phyloP scores from a whole-genome alignment of 2,329 filamentous ascomycete genomes.

The Penicillium sp. region DNA sequence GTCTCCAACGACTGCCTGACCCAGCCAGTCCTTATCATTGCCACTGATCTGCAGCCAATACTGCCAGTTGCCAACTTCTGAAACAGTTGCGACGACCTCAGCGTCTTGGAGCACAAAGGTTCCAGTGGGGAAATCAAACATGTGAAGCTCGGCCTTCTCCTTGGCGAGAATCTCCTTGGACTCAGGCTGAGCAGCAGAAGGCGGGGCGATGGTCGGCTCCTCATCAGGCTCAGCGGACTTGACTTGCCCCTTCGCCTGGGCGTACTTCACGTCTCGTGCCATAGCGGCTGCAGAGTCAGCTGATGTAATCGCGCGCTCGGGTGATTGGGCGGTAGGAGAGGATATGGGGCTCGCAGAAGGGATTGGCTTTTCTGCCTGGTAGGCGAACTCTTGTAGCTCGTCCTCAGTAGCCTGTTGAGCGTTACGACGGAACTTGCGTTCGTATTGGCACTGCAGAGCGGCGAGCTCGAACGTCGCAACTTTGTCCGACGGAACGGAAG shows the following conservation, averaged over 20 bases:
- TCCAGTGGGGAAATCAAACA: slow-evolving; percentile 87
- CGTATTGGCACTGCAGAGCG: slow-evolving; percentile 93
- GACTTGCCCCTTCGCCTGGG: slow-evolving; percentile 46
- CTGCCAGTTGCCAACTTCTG: slow-evolving; percentile 86
- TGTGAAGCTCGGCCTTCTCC: slow-evolving; percentile 81
- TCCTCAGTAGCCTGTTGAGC: slow-evolving; percentile 78
- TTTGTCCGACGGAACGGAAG: slow-evolving; percentile 68
- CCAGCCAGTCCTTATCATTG: slow-evolving; percentile 79
- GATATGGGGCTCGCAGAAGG: slow-evolving; percentile 62
- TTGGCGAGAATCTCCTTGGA: slow-evolving; percentile 72
- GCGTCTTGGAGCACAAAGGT: slow-evolving; percentile 81
- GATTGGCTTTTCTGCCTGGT: slow-evolving; percentile 64
- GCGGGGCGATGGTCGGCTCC: slow-evolving; percentile 62
- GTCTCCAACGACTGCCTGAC: slow-evolving; percentile 81
- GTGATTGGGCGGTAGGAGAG: slow-evolving; percentile 49
- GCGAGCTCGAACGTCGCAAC: slow-evolving; percentile 80
- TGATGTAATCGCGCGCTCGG: slow-evolving; percentile 40
- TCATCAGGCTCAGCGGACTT: slow-evolving; percentile 45
- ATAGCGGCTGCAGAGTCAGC: slow-evolving; percentile 49
- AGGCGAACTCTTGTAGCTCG: slow-evolving; percentile 82
- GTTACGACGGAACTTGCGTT: slow-evolving; percentile 85
- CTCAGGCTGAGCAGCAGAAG: slow-evolving; percentile 65
- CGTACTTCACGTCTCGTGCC: slow-evolving; percentile 50
- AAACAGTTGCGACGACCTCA: slow-evolving; percentile 75
- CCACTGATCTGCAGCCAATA: slow-evolving; percentile 91